Base-by-base conservation (phyloP, 2,329 filamentous ascomycete genomes). In the Gaeumannomyces tritici region DNA sequence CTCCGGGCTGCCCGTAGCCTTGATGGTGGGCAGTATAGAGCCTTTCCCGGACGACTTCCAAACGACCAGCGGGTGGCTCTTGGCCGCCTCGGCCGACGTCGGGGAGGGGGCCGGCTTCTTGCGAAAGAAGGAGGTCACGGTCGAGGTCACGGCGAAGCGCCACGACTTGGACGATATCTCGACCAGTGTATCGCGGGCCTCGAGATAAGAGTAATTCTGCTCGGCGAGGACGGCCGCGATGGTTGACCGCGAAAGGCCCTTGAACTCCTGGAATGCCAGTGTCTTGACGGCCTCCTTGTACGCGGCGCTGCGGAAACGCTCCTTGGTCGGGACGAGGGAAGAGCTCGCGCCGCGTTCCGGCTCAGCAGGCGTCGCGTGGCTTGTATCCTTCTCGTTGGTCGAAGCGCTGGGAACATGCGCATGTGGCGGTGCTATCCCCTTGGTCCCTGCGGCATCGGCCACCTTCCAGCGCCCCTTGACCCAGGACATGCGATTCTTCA, bases 181-280 rank as follows among this genome's bases (percentile, higher is more conserved):
- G 61, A 89, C 82, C 21, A 95, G 82, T 2, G 87, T 89, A 21
- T 83, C 83, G 47, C 90, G 82, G 15, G 89, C 87, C 33, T 87
- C 82, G 27, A 88, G 84, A 69, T 93, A 95, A 11, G 87, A 89
- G 73, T 90, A 87, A 74, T 95, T 95, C 70, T 83, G 85, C 73
- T 95, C 90, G 60, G 89, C 90, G 59, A 95, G 81, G 9, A 95
- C 89, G 11, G 88, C 90, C 70, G 87, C 85, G 73, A 93, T 89
- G 4, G 89, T 86, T 1, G 89, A 90, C 63, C 84, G 83, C 15
- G 88, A 86, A 55, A 93, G 76, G 26, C 86, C 88, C 68, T 86
- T 88, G 76, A 93, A 95, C 73, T 95, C 90, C 63, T 86, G 83
- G 73, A 85, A 88, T 28, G 89, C 82, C 28, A 90, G 77, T n/a